A percentile compares a stretch with the other conserved stretches of the same genome.
Evolutionary conservation across 345 rosid species (phyloP).

Genomic region (Populus pruinosa): DNA sequence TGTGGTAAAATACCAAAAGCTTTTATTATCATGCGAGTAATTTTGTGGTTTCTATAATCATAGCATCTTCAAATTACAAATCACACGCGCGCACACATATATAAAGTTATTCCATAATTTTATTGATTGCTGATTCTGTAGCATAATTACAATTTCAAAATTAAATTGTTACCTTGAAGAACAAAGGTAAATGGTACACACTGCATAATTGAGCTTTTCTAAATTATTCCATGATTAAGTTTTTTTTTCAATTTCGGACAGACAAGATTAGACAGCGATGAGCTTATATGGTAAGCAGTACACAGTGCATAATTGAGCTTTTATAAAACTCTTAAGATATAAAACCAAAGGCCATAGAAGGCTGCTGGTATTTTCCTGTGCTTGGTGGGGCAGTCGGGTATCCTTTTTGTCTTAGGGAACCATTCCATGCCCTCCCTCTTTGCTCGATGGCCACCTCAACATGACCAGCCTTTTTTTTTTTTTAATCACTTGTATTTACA

Average conservation of each 20-base stretch:
- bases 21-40: no score
- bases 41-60: no score
- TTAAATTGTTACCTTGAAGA: no score
- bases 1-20: no score
- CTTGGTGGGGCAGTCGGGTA: neutral
- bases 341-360: neutral
- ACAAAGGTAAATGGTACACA: no score
- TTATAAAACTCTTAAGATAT: neutral
- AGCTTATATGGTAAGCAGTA: neutral
- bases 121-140: no score
- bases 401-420: slow-evolving; percentile 8
- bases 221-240: neutral
- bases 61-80: no score
- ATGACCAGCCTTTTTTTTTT: neutral
- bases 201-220: neutral
- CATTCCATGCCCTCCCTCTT: neutral
- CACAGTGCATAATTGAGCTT: neutral
- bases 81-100: no score
- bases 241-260: neutral
- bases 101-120: no score
- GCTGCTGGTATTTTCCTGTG: neutral
- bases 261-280: slow-evolving; percentile 8
- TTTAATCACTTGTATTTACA: neutral
- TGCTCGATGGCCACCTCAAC: neutral
- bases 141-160: no score